These are phyloP conservation scores for Exophiala spinifera DNA, from an alignment of 2,329 filamentous ascomycete species.

Conservation along the genomic window DNA sequence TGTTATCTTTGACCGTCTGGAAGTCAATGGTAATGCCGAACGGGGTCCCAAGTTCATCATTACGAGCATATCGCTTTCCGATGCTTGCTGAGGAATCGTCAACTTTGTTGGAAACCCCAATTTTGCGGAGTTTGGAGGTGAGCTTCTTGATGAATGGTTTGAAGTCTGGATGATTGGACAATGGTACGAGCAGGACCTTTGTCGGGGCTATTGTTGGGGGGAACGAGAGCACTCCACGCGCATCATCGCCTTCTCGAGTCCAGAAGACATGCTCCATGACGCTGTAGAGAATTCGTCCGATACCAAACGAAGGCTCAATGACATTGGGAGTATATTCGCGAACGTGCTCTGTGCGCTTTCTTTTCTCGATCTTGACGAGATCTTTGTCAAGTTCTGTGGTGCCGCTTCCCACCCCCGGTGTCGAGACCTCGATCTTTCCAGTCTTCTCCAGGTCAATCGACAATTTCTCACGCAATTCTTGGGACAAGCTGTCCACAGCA, in stretches of 20 bases:
- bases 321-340: constrained; percentile 94
- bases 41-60: constrained; percentile 92
- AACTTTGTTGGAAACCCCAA: constrained; percentile 77
- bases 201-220: constrained; percentile 80
- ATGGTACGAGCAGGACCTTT: constrained; percentile 87
- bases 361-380: constrained; percentile 77
- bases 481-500: constrained; percentile 70
- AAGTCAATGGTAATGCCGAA: constrained; percentile 94
- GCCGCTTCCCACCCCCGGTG: constrained; percentile 63
- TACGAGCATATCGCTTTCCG: constrained; percentile 89
- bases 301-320: constrained; percentile 96
- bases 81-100: constrained; percentile 91
- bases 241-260: constrained; percentile 79
- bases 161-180: constrained; percentile 79
- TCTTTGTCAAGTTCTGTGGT: constrained; percentile 78
- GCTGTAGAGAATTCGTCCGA: constrained; percentile 88
- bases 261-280: constrained; percentile 95
- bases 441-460: constrained; percentile 68
- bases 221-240: constrained; percentile 77
- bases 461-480: constrained; percentile 77
- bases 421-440: constrained; percentile 74
- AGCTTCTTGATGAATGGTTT: constrained; percentile 70
- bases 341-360: constrained; percentile 75
- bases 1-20: constrained; percentile 84
- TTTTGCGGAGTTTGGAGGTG: constrained; percentile 69